phyloP scores from a whole-genome alignment of 2,329 filamentous ascomycete species.

The Hymenoscyphus infarciens region DNA sequence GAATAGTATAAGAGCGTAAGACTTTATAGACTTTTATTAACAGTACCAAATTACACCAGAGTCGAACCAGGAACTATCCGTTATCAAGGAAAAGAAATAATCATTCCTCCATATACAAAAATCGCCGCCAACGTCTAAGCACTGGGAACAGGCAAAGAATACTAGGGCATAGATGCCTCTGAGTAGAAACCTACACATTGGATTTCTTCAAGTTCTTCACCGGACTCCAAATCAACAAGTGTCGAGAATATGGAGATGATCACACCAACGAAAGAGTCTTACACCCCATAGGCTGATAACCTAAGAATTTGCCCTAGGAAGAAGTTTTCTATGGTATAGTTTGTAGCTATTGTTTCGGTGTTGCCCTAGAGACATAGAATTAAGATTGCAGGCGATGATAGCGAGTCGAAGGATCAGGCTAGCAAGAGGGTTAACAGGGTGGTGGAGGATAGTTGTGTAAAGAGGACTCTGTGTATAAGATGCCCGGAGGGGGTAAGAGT shows the following conservation, averaged over 20 bases:
- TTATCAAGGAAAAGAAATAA: background rate
- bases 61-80: slow-evolving; percentile 14
- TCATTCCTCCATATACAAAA: background rate
- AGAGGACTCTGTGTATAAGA: slow-evolving; percentile 22
- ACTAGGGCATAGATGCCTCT: slow-evolving; percentile 2
- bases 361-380: slow-evolving; percentile 14
- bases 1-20: slow-evolving; percentile 45
- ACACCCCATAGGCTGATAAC: slow-evolving; percentile 32
- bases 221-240: background rate
- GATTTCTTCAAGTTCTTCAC: background rate
- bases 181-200: slow-evolving; percentile 3
- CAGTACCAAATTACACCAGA: slow-evolving; percentile 44
- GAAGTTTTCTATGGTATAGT: slow-evolving; percentile 34
- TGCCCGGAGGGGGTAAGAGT: slow-evolving; percentile 20
- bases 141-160: background rate
- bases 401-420: slow-evolving; percentile 19
- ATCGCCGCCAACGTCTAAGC: background rate
- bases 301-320: slow-evolving; percentile 30
- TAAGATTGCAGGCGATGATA: slow-evolving; percentile 10
- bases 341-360: slow-evolving; percentile 27
- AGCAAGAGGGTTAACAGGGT: slow-evolving; percentile 15
- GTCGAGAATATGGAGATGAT: background rate
- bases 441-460: slow-evolving; percentile 17
- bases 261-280: slow-evolving; percentile 12
- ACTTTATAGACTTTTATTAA: slow-evolving; percentile 49